Base-by-base conservation (phyloP, 345 rosid species). In the Mangifera indica region DNA sequence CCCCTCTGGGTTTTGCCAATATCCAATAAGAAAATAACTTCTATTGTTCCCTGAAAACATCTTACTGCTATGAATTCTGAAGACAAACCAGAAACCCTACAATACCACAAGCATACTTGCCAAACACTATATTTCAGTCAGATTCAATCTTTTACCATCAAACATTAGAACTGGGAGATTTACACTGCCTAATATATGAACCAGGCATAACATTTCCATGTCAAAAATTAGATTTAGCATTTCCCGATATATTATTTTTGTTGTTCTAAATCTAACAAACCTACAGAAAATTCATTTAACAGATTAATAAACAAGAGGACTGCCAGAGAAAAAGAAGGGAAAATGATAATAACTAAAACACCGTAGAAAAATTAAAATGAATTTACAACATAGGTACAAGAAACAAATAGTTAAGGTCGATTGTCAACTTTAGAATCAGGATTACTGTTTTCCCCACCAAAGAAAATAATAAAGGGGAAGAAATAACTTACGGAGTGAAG, bases 401-500 rank as follows among this genome's bases (percentile, higher is more conserved):
- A 44, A 45, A 66, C 22, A 56, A 8, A 5, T 18, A 17, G 22
- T 21, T 44, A n/a, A 49, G 24, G 24, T 10, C 7, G 11, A 3
- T 0, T 11, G 44, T 58, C n/a, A 58, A 42, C 8, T 46, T 25
- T 26, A n/a, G 32, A 18, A 45, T 22, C n/a, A 46, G 10, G 56
- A 58, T 25, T 29, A n/a, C 26, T 3, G 24, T 53, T 57, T 44
- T 70, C 29, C 10, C 13, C 45, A 60, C 18, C 4, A 12, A 10
- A 15, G 13, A 29, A 29, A 18, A 18, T 14, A 37, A 25, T 40
- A 11, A 67, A 55, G 52, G 5, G 11, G 67, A 60, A 45, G 34
- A 3, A 60, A 42, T 56, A 72, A 76, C 91, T 93, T 74, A 94
- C 97, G 93, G 98, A 63, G 89, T 87, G 3, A 85, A 61, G 37